Conservation (phyloP, 331 rosid genomes). For the Cydonia oblonga region DNA sequence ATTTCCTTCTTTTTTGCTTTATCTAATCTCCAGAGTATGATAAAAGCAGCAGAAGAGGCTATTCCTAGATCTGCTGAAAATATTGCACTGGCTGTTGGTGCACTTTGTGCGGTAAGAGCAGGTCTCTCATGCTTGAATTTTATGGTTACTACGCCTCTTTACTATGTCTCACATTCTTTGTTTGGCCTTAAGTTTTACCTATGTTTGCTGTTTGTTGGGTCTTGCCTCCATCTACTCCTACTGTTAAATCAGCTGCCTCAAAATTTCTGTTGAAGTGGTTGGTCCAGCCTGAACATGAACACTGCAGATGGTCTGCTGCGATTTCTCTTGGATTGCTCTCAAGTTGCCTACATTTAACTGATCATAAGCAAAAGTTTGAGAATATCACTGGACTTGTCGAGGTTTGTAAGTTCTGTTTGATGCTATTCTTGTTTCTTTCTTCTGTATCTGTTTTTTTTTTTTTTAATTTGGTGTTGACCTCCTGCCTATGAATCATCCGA, state of each 20-base stretch:
- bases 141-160: neutral
- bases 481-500: neutral
- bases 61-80: conserved; percentile 91
- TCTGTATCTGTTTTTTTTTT: neutral
- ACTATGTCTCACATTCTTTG: conserved; percentile 2
- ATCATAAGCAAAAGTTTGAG: conserved; percentile 70
- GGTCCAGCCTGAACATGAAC: conserved; percentile 83
- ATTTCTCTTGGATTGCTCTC: conserved; percentile 91
- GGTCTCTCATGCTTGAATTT: conserved; percentile 10
- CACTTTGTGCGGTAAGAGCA: conserved; percentile 69
- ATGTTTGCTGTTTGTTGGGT: conserved; percentile 37
- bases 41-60: conserved; percentile 53
- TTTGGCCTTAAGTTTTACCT: neutral
- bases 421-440: neutral
- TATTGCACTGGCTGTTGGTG: conserved; percentile 84
- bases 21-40: conserved; percentile 45
- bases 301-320: conserved; percentile 83
- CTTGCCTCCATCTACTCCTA: conserved; percentile 77
- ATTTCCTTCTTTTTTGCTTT: conserved; percentile 9
- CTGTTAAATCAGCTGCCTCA: conserved; percentile 83
- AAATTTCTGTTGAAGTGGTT: conserved; percentile 84
- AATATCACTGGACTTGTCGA: conserved; percentile 67
- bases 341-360: conserved; percentile 82
- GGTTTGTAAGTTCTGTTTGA: conserved; percentile 36
- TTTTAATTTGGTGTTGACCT: neutral